Conservation (phyloP, 2,329 filamentous ascomycete genomes). For the Alternaria metachromatica region DNA sequence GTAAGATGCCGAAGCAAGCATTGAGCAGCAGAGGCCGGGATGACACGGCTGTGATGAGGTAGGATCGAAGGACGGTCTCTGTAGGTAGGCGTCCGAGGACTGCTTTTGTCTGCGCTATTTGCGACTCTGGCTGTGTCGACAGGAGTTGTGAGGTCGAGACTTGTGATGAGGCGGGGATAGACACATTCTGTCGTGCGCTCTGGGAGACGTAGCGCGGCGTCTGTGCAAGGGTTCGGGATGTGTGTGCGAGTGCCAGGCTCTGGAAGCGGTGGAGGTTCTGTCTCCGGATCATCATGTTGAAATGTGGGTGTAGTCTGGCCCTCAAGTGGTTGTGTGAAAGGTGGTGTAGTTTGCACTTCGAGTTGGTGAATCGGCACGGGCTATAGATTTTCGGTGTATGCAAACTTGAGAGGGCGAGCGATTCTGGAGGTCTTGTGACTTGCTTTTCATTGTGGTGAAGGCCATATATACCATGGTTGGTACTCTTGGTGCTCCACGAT, state of each 20-base stretch:
- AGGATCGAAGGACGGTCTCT: slow-evolving; percentile 70
- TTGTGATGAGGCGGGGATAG: slow-evolving; percentile 30
- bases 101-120: slow-evolving; percentile 20
- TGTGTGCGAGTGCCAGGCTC: slow-evolving; percentile 26
- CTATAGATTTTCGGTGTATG: not conserved
- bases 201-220: slow-evolving; percentile 39
- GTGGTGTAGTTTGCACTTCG: slow-evolving; percentile 4
- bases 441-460: slow-evolving; percentile 10
- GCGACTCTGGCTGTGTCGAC: slow-evolving; percentile 18
- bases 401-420: not conserved
- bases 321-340: not conserved
- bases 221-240: slow-evolving; percentile 25
- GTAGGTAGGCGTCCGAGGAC: slow-evolving; percentile 71
- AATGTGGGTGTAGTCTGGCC: slow-evolving; percentile 4
- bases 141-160: slow-evolving; percentile 25
- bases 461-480: slow-evolving; percentile 32
- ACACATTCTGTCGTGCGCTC: slow-evolving; percentile 39
- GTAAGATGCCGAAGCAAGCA: slow-evolving; percentile 73
- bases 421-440: slow-evolving; percentile 21
- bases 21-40: slow-evolving; percentile 72
- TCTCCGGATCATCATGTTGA: slow-evolving; percentile 28
- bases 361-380: not conserved
- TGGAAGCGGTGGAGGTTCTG: slow-evolving; percentile 34
- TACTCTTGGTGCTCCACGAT: slow-evolving; percentile 18
- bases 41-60: slow-evolving; percentile 72